phyloP scores from a whole-genome alignment of 495 filamentous ascomycete species.

The Podospora australis region DNA sequence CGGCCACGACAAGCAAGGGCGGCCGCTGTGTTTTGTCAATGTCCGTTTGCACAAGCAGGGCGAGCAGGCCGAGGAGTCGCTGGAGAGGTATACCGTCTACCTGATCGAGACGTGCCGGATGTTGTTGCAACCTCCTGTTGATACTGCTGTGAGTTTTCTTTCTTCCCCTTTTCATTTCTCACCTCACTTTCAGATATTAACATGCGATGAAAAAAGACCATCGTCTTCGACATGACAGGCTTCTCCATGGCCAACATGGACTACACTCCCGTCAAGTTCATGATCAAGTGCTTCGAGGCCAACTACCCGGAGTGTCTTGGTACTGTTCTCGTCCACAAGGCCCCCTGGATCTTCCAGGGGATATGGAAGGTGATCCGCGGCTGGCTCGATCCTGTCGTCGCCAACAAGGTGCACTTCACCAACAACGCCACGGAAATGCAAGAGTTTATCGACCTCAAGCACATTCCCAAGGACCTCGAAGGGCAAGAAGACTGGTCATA shows the following conservation, averaged over 20 bases:
- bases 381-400: slow-evolving; percentile 97
- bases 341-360: slow-evolving; percentile 92
- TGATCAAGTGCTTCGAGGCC: slow-evolving; percentile 99
- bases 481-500: slow-evolving; percentile 80
- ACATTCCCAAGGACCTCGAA: slow-evolving; percentile 73
- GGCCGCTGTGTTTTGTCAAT: slow-evolving; percentile 83
- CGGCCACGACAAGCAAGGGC: slow-evolving; percentile 74
- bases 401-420: slow-evolving; percentile 90
- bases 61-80: slow-evolving; percentile 71
- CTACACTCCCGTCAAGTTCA: slow-evolving; percentile 94
- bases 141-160: slow-evolving; percentile 72
- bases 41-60: slow-evolving; percentile 72
- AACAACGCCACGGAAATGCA: slow-evolving; percentile 74
- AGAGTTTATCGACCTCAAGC: slow-evolving; percentile 61
- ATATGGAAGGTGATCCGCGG: slow-evolving; percentile 87
- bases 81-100: slow-evolving; percentile 90
- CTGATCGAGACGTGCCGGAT: slow-evolving; percentile 88
- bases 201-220: too few species aligned
- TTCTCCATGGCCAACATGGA: slow-evolving; percentile 97
- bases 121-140: slow-evolving; percentile 69
- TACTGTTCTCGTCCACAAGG: slow-evolving; percentile 90
- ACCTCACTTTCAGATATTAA: too few species aligned
- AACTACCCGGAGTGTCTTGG: slow-evolving; percentile 95
- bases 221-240: slow-evolving; percentile 92
- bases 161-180: background rate